These are phyloP conservation scores for Backusella westeae DNA, from an alignment of 192 early-diverging fungal genomes.

Conservation along the genomic window DNA sequence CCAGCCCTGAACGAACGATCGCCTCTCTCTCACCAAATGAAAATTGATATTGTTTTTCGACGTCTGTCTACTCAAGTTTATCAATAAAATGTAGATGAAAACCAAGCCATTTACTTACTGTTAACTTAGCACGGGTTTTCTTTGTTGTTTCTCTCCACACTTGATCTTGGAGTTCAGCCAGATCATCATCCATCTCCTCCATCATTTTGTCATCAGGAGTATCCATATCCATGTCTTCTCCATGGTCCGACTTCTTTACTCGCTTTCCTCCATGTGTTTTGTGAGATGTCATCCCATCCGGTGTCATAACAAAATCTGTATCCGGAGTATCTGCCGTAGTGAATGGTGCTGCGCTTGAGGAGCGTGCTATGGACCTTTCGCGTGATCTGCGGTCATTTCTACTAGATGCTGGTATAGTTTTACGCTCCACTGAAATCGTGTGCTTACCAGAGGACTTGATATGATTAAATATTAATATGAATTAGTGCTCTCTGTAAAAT, in stretches of 20 bases:
- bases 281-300: neutral
- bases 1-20: slow-evolving; percentile 46
- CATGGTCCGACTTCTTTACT: slow-evolving; percentile 3
- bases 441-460: neutral
- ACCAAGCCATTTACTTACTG: slow-evolving; percentile 12
- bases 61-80: slow-evolving; percentile 7
- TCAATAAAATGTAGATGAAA: neutral
- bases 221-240: slow-evolving; percentile 38
- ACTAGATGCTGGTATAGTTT: neutral
- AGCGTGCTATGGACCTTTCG: neutral
- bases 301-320: slow-evolving; percentile 23
- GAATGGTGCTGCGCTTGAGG: neutral
- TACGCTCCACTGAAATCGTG: neutral
- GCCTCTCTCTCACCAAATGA: slow-evolving; percentile 52
- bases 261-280: slow-evolving; percentile 4
- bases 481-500: neutral
- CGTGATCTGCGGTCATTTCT: neutral
- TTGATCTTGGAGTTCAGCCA: slow-evolving; percentile 46
- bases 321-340: slow-evolving; percentile 28
- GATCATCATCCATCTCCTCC: slow-evolving; percentile 54
- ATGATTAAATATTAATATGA: neutral
- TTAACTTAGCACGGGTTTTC: slow-evolving; percentile 42
- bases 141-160: slow-evolving; percentile 54
- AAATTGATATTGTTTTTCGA: slow-evolving; percentile 41
- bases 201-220: slow-evolving; percentile 36